phyloP scores from a whole-genome alignment of 2,329 filamentous ascomycete species.

The Neofusicoccum kwambonambiense region DNA sequence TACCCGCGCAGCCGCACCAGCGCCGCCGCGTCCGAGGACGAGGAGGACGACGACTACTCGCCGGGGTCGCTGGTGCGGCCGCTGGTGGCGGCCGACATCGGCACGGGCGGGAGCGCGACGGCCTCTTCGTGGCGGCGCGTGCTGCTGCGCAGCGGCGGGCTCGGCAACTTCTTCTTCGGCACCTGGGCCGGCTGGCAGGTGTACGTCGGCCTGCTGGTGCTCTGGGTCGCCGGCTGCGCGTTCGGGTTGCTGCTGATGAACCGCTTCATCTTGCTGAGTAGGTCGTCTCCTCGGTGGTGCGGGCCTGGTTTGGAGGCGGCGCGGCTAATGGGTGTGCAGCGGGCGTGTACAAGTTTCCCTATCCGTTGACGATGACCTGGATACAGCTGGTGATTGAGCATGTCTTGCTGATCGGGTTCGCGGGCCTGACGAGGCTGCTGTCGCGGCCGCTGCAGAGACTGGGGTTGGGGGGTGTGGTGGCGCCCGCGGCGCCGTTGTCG shows the following conservation, averaged over 20 bases:
- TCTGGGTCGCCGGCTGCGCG: conserved; percentile 49
- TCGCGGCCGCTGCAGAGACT: conserved; percentile 42
- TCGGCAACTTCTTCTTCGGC: conserved; percentile 50
- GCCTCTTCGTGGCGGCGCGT: not conserved
- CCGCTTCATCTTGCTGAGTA: conserved; percentile 50
- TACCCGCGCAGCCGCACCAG: conserved; percentile 44
- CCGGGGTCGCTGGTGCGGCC: conserved; percentile 37
- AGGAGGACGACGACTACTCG: conserved; percentile 39
- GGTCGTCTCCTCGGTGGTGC: conserved; percentile 20
- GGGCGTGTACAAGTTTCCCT: conserved; percentile 52
- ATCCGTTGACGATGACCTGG: conserved; percentile 52
- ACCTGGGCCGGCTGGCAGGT: conserved; percentile 49
- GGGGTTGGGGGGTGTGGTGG: conserved; percentile 45
- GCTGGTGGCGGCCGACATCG: conserved; percentile 36
- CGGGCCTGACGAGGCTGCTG: conserved; percentile 49
- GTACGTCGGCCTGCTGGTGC: conserved; percentile 47
- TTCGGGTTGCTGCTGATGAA: conserved; percentile 53
- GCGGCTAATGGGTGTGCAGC: conserved; percentile 25
- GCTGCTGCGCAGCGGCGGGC: conserved; percentile 41
- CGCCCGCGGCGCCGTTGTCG: conserved; percentile 41
- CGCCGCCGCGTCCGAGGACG: conserved; percentile 48
- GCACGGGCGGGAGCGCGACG: too few species aligned
- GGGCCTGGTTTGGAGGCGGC: not conserved
- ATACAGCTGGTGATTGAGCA: conserved; percentile 53
- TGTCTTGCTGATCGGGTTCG: conserved; percentile 46